phyloP scores from a whole-genome alignment of 345 rosid species.

The Eucalyptus polybractea region DNA sequence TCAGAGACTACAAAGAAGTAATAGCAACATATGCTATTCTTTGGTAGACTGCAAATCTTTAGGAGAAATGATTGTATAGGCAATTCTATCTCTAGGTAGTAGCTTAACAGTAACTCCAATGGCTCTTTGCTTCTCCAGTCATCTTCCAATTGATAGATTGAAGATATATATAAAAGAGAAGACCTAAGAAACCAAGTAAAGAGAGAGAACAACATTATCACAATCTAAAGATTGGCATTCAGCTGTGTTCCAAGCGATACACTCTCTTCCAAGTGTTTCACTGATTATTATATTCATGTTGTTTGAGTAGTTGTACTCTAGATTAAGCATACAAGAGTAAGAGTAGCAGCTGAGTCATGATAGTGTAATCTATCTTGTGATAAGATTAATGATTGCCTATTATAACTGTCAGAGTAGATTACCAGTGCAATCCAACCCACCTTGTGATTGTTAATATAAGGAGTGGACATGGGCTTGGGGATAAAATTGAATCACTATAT shows the following conservation, averaged over 20 bases:
- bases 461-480: too few species aligned
- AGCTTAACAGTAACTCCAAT: neutral
- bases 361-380: neutral
- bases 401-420: fast-evolving
- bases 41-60: neutral
- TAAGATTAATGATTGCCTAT: neutral
- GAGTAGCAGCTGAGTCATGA: neutral
- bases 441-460: too few species aligned
- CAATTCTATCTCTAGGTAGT: neutral
- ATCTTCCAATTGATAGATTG: neutral
- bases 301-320: neutral
- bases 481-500: too few species aligned
- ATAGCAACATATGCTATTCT: too few species aligned
- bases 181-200: too few species aligned
- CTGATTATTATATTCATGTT: too few species aligned
- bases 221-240: neutral
- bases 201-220: too few species aligned
- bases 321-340: too few species aligned
- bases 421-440: neutral
- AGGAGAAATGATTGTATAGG: neutral
- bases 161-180: neutral
- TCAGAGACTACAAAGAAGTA: neutral
- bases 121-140: neutral
- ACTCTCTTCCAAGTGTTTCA: neutral
- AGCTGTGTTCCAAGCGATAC: neutral